Evolutionary conservation across 306 rosid genomes (phyloP), one percentile per base, ranked within the genome.

Genomic region (Malus sieversii): DNA sequence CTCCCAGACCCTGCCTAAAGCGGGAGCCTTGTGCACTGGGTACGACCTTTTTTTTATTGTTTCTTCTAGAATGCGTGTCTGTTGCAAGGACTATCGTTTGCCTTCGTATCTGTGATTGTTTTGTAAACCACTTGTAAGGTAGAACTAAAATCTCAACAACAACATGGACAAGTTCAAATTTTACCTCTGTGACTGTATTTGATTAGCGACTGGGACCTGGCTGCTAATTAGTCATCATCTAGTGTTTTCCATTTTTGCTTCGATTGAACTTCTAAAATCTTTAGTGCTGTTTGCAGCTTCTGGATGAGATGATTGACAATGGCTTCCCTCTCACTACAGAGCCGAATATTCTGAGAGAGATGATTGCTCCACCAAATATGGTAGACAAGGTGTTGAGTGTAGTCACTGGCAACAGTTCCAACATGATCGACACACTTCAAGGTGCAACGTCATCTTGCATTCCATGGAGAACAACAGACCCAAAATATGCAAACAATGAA

Each of bases 281-380:
- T 70, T 77, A 79, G 63, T 76, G 75, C 62, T 68, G 58, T 52
- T 76, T 82, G 84, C 84, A 92, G 99, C 88, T 95, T 84, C 86
- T 95, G 83, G 99, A 95, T 84, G 99, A 95, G 86, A 95, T 92
- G 99, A 92, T 90, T 72, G 99, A 95, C 96, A 95, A 92, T 70
- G 99, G 99, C 69, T 95, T 92, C 90, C 97, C 97, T 9, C 91
- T 95, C 85, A 92, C 96, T 32, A 92, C 99, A 16, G 99, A 95
- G 73, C 99, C 90, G 51, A 90, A 92, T 76, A 85, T 95, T 81
- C 84, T 95, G 80, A 90, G 87, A 83, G 99, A 90, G 82, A 92
- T 95, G 93, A 95, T 95, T 84, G 96, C 97, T 77, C 97, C 90
- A 35, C 98, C 98, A 46, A 95, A 86, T 83, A 85, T 92, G 74